Base-by-base conservation (phyloP, 345 rosid species). In the Eucalyptus viminalis region DNA sequence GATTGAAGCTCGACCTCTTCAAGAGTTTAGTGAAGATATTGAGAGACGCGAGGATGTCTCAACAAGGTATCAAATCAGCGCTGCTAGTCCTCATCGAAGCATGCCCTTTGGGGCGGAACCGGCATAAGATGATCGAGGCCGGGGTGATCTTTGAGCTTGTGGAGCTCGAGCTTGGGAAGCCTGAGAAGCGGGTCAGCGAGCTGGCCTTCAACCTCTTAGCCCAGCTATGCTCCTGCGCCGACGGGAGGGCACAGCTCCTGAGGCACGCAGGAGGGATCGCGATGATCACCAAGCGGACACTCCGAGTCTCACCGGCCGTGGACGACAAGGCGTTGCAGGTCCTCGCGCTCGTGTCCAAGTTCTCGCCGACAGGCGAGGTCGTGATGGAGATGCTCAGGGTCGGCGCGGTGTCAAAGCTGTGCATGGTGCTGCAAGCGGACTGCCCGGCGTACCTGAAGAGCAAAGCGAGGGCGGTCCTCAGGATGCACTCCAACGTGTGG, bases 341-440 rank as follows among this genome's bases (percentile, higher is more conserved):
- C 40, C 65, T 95, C 6, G 88, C 90, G 6, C 87, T 69, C 25
- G 87, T 95, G 24, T 87, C 95, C 8, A 93, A 90, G 49, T 92
- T 87, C 87, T 92, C 93, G 1, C 95, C 91, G 0, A 88, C 91
- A 4, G 69, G 89, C 8, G 90, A 91, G 43, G 92, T 94, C 15
- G 87, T 93, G 37, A 9, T 25, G 14, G 97, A 95, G 93, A 94
- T 95, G 96, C 86, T 95, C 90, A 92, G 91, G 62, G 97, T 94
- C 17, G 95, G 95, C 17, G 96, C 94, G 0, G 97, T 95, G 88
- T 86, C 96, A 50, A 95, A 95, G 92, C 91, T 94, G 40, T 95
- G 97, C 92, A 94, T 94, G 96, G 93, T 94, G 53, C 81, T 91
- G 54, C 96, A 94, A 86, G 96, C 95, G 37, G 93, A 94, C 80